These are phyloP conservation scores for Emmonsia crescens DNA, from an alignment of 2,329 filamentous ascomycete genomes.

Conservation along the genomic window DNA sequence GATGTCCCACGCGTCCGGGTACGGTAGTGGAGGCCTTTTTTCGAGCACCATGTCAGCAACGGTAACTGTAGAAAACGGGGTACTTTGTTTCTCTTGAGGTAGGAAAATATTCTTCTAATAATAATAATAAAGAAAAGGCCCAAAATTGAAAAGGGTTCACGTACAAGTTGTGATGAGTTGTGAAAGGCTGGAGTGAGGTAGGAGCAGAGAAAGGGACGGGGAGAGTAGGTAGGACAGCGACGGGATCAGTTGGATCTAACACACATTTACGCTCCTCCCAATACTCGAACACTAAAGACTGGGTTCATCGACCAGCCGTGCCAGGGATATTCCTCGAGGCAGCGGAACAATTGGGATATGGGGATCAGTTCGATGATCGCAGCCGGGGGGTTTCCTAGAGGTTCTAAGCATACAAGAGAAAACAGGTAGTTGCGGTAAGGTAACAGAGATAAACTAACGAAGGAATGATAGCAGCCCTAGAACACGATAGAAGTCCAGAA, in stretches of 20 bases:
- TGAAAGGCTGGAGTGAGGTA: not conserved
- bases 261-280: not conserved
- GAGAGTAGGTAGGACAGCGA: not conserved
- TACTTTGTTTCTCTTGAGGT: not conserved
- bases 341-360: not conserved
- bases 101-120: not conserved
- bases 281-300: not conserved
- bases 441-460: not conserved
- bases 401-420: not conserved
- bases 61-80: no score
- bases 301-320: not conserved
- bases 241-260: not conserved
- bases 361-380: not conserved
- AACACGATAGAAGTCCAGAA: not conserved
- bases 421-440: not conserved
- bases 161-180: not conserved
- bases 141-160: not conserved
- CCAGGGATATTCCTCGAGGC: not conserved
- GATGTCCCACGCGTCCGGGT: constrained; percentile 10
- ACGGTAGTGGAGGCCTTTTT: constrained; percentile 8
- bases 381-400: not conserved
- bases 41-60: constrained; percentile 10
- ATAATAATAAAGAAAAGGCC: not conserved
- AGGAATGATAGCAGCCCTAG: not conserved
- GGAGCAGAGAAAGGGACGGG: not conserved